Conservation (phyloP, 192 early-diverging fungal genomes). For the Coemansia sp. region DNA sequence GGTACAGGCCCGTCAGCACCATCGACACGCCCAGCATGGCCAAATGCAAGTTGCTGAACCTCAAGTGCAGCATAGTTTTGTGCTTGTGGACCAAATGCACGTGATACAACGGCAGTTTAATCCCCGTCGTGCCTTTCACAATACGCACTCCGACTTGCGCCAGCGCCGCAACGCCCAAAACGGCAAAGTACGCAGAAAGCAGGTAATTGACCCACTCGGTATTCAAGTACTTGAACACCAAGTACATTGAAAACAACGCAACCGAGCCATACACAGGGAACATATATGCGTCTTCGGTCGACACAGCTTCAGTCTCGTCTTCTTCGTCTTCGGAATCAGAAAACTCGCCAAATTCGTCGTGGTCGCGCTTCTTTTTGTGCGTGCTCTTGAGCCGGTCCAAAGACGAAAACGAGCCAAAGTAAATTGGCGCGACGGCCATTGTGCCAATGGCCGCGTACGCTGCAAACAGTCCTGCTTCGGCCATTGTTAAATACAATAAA, state of each 20-base stretch:
- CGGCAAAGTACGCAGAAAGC: slow-evolving; percentile 80
- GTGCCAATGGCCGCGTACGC: slow-evolving; percentile 84
- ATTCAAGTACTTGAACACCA: slow-evolving; percentile 84
- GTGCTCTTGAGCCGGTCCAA: slow-evolving; percentile 61
- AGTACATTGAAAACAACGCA: slow-evolving; percentile 77
- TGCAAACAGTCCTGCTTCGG: slow-evolving; percentile 44
- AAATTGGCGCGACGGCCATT: slow-evolving; percentile 88
- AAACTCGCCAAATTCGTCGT: slow-evolving; percentile 40
- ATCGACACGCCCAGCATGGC: slow-evolving; percentile 57
- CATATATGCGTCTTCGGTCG: slow-evolving; percentile 85
- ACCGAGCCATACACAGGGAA: slow-evolving; percentile 89
- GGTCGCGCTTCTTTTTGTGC: slow-evolving; percentile 27
- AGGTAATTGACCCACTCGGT: slow-evolving; percentile 81
- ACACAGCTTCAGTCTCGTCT: slow-evolving; percentile 77
- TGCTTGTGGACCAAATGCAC: slow-evolving; percentile 56
- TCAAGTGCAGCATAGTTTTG: slow-evolving; percentile 30
- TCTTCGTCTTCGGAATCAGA: slow-evolving; percentile 67
- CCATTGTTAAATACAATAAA: slow-evolving; percentile 10
- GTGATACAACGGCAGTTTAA: slow-evolving; percentile 71
- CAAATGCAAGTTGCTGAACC: slow-evolving; percentile 70
- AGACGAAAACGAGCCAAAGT: slow-evolving; percentile 77
- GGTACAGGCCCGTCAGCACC: slow-evolving; percentile 70
- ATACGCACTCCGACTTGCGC: slow-evolving; percentile 64
- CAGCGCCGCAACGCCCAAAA: slow-evolving; percentile 78
- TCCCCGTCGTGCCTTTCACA: slow-evolving; percentile 49